A percentile compares a stretch with the other conserved stretches of the same genome.
phyloP scores from a whole-genome alignment of 2,329 filamentous ascomycete genomes.

The Polychaeton citri region DNA sequence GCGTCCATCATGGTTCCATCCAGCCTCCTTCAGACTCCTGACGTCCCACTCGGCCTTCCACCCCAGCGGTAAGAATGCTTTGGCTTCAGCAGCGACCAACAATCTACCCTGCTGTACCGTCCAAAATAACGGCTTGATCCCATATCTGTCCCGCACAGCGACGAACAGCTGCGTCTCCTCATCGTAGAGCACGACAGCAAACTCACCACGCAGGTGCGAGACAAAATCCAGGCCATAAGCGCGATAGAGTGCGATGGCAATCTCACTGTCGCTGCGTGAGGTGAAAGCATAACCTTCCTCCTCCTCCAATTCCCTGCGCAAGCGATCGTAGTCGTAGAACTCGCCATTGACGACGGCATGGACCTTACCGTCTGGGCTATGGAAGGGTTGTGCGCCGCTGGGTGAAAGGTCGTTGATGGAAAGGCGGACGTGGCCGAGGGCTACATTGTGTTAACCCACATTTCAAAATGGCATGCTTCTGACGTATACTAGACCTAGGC shows the following conservation, averaged over 20 bases:
- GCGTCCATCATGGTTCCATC: constrained; percentile 31
- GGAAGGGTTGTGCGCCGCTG: constrained; percentile 33
- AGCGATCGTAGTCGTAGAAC: constrained; percentile 37
- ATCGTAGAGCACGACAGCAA: constrained; percentile 39
- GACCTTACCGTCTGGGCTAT: constrained; percentile 17
- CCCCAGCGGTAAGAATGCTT: constrained; percentile 37
- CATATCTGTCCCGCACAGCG: constrained; percentile 38
- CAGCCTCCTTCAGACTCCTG: constrained; percentile 28
- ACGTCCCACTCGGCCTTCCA: constrained; percentile 34
- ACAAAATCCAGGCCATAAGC: constrained; percentile 31
- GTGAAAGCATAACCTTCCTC: constrained; percentile 28
- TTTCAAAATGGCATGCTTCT: no score
- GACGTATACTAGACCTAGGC: no score
- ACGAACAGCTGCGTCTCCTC: constrained; percentile 27
- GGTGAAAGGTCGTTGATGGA: constrained; percentile 40
- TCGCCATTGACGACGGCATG: constrained; percentile 45
- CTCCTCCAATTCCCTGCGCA: constrained; percentile 21
- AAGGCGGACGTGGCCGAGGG: constrained; percentile 38
- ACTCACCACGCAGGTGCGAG: constrained; percentile 37
- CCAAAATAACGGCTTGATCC: constrained; percentile 42
- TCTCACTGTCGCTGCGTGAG: constrained; percentile 35
- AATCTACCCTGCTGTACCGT: constrained; percentile 26
- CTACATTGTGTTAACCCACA: no score
- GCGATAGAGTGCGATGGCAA: constrained; percentile 38
- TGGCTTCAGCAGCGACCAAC: constrained; percentile 38